These are phyloP conservation scores for Exophiala lecanii-corni DNA, from an alignment of 2,329 filamentous ascomycete genomes.

Conservation along the genomic window DNA sequence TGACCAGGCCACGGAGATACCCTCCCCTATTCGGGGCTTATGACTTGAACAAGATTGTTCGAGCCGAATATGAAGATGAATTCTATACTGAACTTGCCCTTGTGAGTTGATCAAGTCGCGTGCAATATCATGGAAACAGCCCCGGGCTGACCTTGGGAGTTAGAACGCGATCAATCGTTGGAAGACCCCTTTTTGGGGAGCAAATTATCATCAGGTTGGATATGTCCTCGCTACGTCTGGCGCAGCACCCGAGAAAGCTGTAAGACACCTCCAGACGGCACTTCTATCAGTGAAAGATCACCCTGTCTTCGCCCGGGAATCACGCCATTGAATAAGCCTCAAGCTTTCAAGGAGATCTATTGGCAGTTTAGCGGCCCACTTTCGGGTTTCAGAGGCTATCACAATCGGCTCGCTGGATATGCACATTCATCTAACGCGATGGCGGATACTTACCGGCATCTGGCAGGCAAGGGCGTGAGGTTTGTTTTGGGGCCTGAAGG, in stretches of 20 bases:
- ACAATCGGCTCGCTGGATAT: constrained; percentile 54
- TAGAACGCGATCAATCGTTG: constrained; percentile 39
- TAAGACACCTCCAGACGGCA: constrained; percentile 25
- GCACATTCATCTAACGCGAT: constrained; percentile 50
- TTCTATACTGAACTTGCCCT: constrained; percentile 26
- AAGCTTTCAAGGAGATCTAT: constrained; percentile 38
- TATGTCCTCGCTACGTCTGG: constrained; percentile 42
- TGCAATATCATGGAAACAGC: neutral
- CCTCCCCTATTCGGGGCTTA: constrained; percentile 43
- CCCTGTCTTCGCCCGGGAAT: constrained; percentile 32
- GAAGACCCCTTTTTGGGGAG: constrained; percentile 40
- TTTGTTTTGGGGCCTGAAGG: constrained; percentile 41
- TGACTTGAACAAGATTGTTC: constrained; percentile 46
- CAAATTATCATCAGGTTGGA: constrained; percentile 43
- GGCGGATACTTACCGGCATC: constrained; percentile 49
- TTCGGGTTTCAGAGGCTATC: constrained; percentile 54
- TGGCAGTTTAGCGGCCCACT: constrained; percentile 50
- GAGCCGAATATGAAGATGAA: constrained; percentile 25
- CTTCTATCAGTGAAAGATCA: constrained; percentile 37
- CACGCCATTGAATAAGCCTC: constrained; percentile 36
- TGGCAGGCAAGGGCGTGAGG: constrained; percentile 42
- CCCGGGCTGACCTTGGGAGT: neutral
- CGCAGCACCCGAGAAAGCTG: constrained; percentile 28
- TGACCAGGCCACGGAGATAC: constrained; percentile 41
- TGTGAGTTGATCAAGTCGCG: constrained; percentile 12